Evolutionary conservation across 306 rosid genomes (phyloP).

Genomic region (Begonia fuchsioides): DNA sequence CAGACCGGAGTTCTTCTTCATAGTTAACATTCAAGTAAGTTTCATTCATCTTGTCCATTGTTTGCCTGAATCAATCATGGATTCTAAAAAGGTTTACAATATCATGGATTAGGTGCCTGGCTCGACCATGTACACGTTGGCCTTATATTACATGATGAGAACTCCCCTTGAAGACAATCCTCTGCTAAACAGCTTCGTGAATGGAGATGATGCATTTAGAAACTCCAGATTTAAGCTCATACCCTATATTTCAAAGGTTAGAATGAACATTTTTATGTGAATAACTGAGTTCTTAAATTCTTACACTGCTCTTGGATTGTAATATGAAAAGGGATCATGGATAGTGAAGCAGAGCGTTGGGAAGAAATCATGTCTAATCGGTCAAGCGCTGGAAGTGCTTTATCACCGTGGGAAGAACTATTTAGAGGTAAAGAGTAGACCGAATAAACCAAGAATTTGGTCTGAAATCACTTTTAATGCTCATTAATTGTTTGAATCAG

Average conservation of each 20-base stretch:
- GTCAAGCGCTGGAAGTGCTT: slow-evolving; percentile 51
- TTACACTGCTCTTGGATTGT: slow-evolving; percentile 6
- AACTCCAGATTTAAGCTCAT: slow-evolving; percentile 84
- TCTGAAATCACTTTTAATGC: too few relatives aligned
- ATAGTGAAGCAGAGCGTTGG: slow-evolving; percentile 95
- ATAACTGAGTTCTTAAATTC: not conserved
- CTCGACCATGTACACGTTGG: slow-evolving; percentile 38
- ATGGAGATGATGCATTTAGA: slow-evolving; percentile 77
- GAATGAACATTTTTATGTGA: slow-evolving; percentile 2
- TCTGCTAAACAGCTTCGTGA: slow-evolving; percentile 45
- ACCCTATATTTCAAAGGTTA: slow-evolving; percentile 84
- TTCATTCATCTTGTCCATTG: slow-evolving; percentile 3
- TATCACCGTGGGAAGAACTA: slow-evolving; percentile 70
- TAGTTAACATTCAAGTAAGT: slow-evolving; percentile 70
- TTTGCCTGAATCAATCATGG: not conserved
- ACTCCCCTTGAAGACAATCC: slow-evolving; percentile 67
- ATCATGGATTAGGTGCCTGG: slow-evolving; percentile 51
- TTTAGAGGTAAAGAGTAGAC: slow-evolving; percentile 39
- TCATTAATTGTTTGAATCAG: slow-evolving; percentile 13
- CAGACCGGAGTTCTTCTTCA: slow-evolving; percentile 67
- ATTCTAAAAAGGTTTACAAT: too few relatives aligned
- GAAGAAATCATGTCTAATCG: slow-evolving; percentile 74
- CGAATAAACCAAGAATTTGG: too few relatives aligned
- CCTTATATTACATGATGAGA: slow-evolving; percentile 59
- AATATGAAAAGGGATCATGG: slow-evolving; percentile 83